A percentile compares a stretch with the other conserved stretches of the same genome.
phyloP scores from a whole-genome alignment of 805 yeast species.

The Metschnikowia rubicola region DNA sequence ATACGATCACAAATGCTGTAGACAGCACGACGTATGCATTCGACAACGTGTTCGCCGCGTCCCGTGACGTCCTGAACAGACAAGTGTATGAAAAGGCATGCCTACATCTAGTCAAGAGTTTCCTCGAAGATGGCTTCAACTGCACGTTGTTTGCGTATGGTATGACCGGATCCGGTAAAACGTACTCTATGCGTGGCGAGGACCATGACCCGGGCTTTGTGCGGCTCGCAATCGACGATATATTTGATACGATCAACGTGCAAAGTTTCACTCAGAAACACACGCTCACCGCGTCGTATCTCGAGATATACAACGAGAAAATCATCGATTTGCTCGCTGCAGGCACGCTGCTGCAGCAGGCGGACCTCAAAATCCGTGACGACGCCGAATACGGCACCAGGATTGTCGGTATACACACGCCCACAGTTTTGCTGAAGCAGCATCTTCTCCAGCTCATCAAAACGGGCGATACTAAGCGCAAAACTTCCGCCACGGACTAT shows the following conservation, averaged over 20 bases:
- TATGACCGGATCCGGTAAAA: slow-evolving; percentile 92
- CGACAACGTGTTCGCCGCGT: slow-evolving; percentile 73
- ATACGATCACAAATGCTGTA: slow-evolving; percentile 45
- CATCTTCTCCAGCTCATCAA: slow-evolving; percentile 61
- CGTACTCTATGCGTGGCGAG: slow-evolving; percentile 80
- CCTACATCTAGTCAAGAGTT: slow-evolving; percentile 49
- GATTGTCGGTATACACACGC: slow-evolving; percentile 70
- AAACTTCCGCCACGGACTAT: slow-evolving; percentile 86
- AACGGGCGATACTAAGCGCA: slow-evolving; percentile 69
- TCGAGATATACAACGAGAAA: slow-evolving; percentile 86
- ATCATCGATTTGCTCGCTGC: slow-evolving; percentile 54
- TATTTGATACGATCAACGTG: slow-evolving; percentile 45
- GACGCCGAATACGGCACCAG: slow-evolving; percentile 68
- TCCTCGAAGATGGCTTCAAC: slow-evolving; percentile 68
- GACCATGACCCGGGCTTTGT: slow-evolving; percentile 65
- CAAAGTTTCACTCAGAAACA: slow-evolving; percentile 27
- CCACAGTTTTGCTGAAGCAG: slow-evolving; percentile 49
- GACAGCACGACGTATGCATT: slow-evolving; percentile 63
- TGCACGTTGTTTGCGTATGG: slow-evolving; percentile 93
- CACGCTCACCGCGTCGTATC: slow-evolving; percentile 61
- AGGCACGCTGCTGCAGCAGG: slow-evolving; percentile 18
- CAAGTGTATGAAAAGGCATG: slow-evolving; percentile 60
- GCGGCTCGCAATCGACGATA: slow-evolving; percentile 57
- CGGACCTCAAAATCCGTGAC: slow-evolving; percentile 74
- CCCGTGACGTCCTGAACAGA: slow-evolving; percentile 41